phyloP scores from a whole-genome alignment of 1,284 basidiomycete genomes.

The Microstroma glucosiphilum region DNA sequence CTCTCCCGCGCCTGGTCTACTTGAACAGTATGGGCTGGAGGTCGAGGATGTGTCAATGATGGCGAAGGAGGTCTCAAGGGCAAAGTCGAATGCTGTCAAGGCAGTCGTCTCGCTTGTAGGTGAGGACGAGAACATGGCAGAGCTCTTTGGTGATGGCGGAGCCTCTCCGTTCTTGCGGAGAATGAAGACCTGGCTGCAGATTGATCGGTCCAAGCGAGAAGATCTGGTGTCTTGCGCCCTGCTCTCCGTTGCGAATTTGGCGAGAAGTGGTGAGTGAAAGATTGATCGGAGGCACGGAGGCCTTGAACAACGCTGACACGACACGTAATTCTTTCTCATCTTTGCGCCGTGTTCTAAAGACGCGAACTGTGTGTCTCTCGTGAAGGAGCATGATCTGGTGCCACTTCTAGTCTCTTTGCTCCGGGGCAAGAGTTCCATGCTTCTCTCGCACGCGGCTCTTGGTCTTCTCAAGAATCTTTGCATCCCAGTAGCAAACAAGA shows the following conservation, averaged over 20 bases:
- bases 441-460: slow-evolving; percentile 23
- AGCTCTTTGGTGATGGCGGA: slow-evolving; percentile 56
- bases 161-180: slow-evolving; percentile 61
- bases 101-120: slow-evolving; percentile 76
- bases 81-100: slow-evolving; percentile 76
- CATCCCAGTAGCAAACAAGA: slow-evolving; percentile 37
- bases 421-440: background rate
- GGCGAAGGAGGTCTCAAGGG: slow-evolving; percentile 59
- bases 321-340: background rate
- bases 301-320: background rate
- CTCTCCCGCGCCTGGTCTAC: background rate
- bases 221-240: slow-evolving; percentile 76
- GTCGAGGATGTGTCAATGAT: slow-evolving; percentile 19
- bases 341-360: too few species aligned
- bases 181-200: slow-evolving; percentile 69
- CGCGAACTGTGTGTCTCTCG: slow-evolving; percentile 32
- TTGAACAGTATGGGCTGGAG: slow-evolving; percentile 1
- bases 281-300: background rate
- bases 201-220: slow-evolving; percentile 55
- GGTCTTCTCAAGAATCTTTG: slow-evolving; percentile 41
- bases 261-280: slow-evolving; percentile 52
- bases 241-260: slow-evolving; percentile 73
- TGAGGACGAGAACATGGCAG: slow-evolving; percentile 69
- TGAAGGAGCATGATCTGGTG: slow-evolving; percentile 27
- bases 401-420: slow-evolving; percentile 30